Evolutionary conservation across 495 filamentous ascomycete genomes (phyloP).

Genomic region (Lindgomyces ingoldianus): DNA sequence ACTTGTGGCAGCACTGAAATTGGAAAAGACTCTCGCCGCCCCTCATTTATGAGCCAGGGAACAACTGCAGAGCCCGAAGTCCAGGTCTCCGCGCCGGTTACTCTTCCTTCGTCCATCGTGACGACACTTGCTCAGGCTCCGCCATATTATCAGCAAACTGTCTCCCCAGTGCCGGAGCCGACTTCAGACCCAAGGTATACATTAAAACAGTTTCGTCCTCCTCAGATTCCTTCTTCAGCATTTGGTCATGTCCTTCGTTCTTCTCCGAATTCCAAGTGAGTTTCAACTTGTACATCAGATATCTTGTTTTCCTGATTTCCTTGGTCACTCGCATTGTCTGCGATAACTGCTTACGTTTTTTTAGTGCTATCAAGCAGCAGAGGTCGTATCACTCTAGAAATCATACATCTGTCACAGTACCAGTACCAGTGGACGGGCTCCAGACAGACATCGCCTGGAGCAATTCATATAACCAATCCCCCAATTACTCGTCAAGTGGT

Average conservation of each 20-base stretch:
- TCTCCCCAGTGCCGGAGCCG: slow-evolving; percentile 24
- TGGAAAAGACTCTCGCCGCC: slow-evolving; percentile 26
- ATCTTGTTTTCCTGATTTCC: too few relatives aligned
- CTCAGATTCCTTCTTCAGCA: slow-evolving; percentile 33
- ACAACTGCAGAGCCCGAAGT: slow-evolving; percentile 13
- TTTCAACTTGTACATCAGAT: slow-evolving; percentile 28
- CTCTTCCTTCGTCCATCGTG: slow-evolving; percentile 11
- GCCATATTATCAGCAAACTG: slow-evolving; percentile 7
- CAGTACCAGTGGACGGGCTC: not conserved
- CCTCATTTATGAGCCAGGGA: slow-evolving; percentile 20
- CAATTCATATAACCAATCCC: slow-evolving; percentile 30
- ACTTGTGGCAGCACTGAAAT: slow-evolving; percentile 28
- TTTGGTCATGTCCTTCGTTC: slow-evolving; percentile 33
- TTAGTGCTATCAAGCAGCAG: slow-evolving; percentile 18
- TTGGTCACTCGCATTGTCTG: too few relatives aligned
- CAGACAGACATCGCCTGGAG: slow-evolving; percentile 15
- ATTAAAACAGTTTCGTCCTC: slow-evolving; percentile 37
- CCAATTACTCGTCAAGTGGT: slow-evolving; percentile 36
- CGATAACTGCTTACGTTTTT: slow-evolving; percentile 6
- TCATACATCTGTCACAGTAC: slow-evolving; percentile 10
- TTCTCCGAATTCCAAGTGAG: slow-evolving; percentile 36
- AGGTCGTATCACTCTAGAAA: not conserved
- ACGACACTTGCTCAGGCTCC: slow-evolving; percentile 10
- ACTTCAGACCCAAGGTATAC: slow-evolving; percentile 39
- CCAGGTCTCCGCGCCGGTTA: slow-evolving; percentile 16